Evolutionary conservation across 2,329 filamentous ascomycete species (phyloP).

Genomic region (Whalleya microplaca): DNA sequence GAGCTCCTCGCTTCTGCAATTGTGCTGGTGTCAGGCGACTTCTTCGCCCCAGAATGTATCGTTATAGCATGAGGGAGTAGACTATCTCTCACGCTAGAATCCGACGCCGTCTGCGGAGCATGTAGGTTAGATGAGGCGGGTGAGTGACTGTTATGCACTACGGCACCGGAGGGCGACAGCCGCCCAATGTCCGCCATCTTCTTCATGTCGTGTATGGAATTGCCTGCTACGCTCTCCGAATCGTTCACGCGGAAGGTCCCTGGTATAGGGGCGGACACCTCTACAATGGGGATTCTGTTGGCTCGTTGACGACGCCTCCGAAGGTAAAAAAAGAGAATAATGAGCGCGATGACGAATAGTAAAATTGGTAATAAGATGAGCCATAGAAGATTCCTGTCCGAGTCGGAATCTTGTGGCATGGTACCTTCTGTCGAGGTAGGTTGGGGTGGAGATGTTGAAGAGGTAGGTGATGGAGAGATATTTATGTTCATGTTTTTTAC

Average conservation of each 20-base stretch:
- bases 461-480: slow-evolving; percentile 15
- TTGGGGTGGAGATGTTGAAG: background rate
- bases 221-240: slow-evolving; percentile 17
- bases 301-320: slow-evolving; percentile 29
- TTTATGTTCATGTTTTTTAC: slow-evolving; percentile 30
- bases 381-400: slow-evolving; percentile 31
- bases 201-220: slow-evolving; percentile 19
- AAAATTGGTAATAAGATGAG: slow-evolving; percentile 34
- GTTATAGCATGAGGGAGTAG: slow-evolving; percentile 27
- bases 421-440: slow-evolving; percentile 13
- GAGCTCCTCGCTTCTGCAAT: slow-evolving; percentile 21
- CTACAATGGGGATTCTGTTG: slow-evolving; percentile 19
- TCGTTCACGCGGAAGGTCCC: slow-evolving; percentile 33
- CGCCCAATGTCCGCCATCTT: slow-evolving; percentile 28
- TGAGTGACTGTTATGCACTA: slow-evolving; percentile 3
- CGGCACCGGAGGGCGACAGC: slow-evolving; percentile 3
- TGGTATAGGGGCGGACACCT: slow-evolving; percentile 37
- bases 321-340: slow-evolving; percentile 28
- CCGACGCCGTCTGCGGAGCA: slow-evolving; percentile 14
- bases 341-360: slow-evolving; percentile 23
- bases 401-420: slow-evolving; percentile 13
- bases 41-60: slow-evolving; percentile 20
- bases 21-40: slow-evolving; percentile 14
- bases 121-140: slow-evolving; percentile 19
- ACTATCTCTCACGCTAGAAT: slow-evolving; percentile 15